phyloP scores from a whole-genome alignment of 768 basidiomycete species.

The Hygrophoropsis aurantiaca region DNA sequence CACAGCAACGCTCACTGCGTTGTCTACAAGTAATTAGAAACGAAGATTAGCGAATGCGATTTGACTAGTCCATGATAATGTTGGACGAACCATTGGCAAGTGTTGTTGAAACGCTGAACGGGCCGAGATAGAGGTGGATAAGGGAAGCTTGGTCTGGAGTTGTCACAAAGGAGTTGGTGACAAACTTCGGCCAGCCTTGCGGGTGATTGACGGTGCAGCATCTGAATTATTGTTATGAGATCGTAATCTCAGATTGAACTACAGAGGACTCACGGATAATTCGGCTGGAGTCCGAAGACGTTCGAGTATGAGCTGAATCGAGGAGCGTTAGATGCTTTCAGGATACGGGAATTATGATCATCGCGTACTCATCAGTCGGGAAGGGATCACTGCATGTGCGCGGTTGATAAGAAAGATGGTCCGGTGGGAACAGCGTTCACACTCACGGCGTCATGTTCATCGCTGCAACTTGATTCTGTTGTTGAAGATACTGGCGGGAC shows the following conservation, averaged over 20 bases:
- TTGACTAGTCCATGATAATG: background rate
- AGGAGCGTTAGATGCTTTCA: no score
- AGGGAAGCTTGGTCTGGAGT: slow-evolving; percentile 46
- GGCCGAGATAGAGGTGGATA: slow-evolving; percentile 49
- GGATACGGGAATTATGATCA: no score
- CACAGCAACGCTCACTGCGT: slow-evolving; percentile 42
- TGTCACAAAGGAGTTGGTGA: slow-evolving; percentile 49
- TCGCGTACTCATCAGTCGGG: slow-evolving; percentile 47
- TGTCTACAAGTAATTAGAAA: slow-evolving; percentile 25
- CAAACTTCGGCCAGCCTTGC: slow-evolving; percentile 56
- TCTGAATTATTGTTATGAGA: slow-evolving; percentile 14
- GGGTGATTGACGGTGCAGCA: slow-evolving; percentile 56
- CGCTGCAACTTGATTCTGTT: slow-evolving; percentile 57
- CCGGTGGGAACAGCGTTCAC: background rate
- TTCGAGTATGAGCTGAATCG: slow-evolving; percentile 47
- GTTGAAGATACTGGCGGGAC: slow-evolving; percentile 58
- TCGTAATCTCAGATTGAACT: background rate
- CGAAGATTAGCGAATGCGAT: background rate
- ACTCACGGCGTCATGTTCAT: slow-evolving; percentile 53
- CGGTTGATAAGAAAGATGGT: slow-evolving; percentile 1
- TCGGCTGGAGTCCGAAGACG: slow-evolving; percentile 51
- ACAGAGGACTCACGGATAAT: slow-evolving; percentile 40
- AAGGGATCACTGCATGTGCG: slow-evolving; percentile 44
- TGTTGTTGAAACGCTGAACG: slow-evolving; percentile 41
- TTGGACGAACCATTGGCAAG: slow-evolving; percentile 35